Conservation (phyloP, 1,139 yeast genomes). For the Taphrina sp. region DNA sequence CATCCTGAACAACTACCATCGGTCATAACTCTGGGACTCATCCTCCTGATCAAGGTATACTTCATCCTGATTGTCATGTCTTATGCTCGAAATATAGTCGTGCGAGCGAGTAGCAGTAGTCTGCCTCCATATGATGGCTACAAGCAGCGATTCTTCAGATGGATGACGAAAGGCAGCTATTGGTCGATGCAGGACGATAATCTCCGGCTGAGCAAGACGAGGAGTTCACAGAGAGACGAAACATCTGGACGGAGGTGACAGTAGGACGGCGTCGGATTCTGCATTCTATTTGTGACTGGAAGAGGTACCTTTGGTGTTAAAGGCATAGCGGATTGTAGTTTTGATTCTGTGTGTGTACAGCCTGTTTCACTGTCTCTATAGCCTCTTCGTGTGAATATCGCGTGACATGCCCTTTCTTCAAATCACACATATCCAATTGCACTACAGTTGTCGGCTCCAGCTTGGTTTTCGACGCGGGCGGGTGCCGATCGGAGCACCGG, state of each 20-base stretch:
- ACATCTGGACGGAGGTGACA: slow-evolving; percentile 3
- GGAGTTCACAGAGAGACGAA: slow-evolving; percentile 11
- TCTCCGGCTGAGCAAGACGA: slow-evolving; percentile 14
- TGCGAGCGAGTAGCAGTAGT: background rate
- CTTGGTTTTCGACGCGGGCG: no score
- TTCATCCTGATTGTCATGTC: slow-evolving; percentile 38
- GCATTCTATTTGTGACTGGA: no score
- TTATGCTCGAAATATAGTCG: slow-evolving; percentile 38
- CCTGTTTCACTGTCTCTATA: no score
- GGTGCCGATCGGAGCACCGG: no score
- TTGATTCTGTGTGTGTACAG: no score
- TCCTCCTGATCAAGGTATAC: slow-evolving; percentile 37
- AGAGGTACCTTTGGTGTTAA: no score
- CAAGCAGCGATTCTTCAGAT: background rate
- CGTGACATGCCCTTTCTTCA: no score
- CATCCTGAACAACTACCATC: slow-evolving; percentile 40
- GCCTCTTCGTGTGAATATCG: no score
- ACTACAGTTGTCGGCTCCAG: no score
- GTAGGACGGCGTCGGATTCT: no score
- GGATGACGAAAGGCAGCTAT: slow-evolving; percentile 10
- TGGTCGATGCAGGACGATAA: slow-evolving; percentile 5
- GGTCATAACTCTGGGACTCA: slow-evolving; percentile 36
- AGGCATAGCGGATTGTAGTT: no score
- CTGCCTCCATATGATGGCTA: background rate
- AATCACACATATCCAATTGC: no score